Conservation (phyloP, 108 stramenopile species). For the Aurantiochytrium sp. region DNA sequence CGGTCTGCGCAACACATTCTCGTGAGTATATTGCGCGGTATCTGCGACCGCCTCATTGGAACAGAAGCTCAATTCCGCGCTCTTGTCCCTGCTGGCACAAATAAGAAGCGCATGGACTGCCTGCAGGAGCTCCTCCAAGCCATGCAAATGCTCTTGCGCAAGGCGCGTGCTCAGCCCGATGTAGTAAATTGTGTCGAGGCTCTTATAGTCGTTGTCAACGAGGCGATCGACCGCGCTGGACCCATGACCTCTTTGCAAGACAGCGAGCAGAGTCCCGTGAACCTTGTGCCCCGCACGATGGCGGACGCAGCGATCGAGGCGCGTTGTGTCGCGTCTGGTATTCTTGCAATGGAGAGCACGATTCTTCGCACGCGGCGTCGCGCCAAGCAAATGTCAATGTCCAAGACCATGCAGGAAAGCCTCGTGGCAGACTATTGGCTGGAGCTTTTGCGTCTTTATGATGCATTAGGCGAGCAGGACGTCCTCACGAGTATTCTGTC, state of each 20-base stretch:
- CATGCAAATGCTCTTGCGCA: background rate
- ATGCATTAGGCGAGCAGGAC: constrained; percentile 34
- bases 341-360: constrained; percentile 6
- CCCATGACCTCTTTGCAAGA: no score
- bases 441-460: constrained; percentile 37
- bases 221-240: background rate
- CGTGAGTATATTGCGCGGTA: constrained; percentile 23
- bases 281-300: background rate
- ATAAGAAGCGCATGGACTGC: background rate
- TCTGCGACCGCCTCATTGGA: background rate
- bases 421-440: constrained; percentile 19
- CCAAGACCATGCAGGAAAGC: background rate
- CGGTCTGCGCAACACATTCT: constrained; percentile 27
- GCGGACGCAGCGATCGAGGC: background rate
- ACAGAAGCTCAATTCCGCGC: background rate
- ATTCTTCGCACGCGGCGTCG: background rate
- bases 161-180: background rate
- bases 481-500: constrained; percentile 31
- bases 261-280: background rate
- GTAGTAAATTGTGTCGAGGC: constrained; percentile 31
- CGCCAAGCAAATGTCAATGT: background rate
- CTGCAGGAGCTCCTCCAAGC: background rate
- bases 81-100: background rate
- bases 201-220: background rate
- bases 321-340: background rate